Percentiles rank a stretch among this genome's conserved stretches.
Conservation (phyloP, 2,329 filamentous ascomycete genomes). For the Microsporum canis region DNA sequence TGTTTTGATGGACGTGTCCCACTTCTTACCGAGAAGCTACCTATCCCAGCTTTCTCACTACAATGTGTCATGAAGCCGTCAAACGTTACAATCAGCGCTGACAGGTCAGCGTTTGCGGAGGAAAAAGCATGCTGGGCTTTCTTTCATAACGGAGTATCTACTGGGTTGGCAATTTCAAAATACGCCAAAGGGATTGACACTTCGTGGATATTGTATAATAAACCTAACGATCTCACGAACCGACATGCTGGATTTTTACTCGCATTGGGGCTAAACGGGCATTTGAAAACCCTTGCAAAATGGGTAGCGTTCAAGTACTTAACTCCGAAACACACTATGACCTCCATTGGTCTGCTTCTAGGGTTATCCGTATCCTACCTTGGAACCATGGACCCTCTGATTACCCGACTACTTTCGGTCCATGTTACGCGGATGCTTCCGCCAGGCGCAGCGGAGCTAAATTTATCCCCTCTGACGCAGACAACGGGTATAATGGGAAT, state of each 20-base stretch:
- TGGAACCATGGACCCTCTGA: slow-evolving; percentile 93
- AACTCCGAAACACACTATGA: slow-evolving; percentile 99
- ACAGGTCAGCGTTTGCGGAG: slow-evolving; percentile 76
- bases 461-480: slow-evolving; percentile 83
- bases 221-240: slow-evolving; percentile 82
- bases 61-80: slow-evolving; percentile 85
- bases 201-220: slow-evolving; percentile 98
- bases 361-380: slow-evolving; percentile 88
- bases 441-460: slow-evolving; percentile 82
- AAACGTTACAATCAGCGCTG: slow-evolving; percentile 86
- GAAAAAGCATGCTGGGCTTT: slow-evolving; percentile 98
- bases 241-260: slow-evolving; percentile 91
- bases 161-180: slow-evolving; percentile 79
- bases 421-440: slow-evolving; percentile 94
- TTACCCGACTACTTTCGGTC: slow-evolving; percentile 84
- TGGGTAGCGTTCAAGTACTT: slow-evolving; percentile 99
- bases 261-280: slow-evolving; percentile 83
- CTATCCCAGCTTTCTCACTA: slow-evolving; percentile 80
- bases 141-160: slow-evolving; percentile 93
- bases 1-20: slow-evolving; percentile 81
- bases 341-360: slow-evolving; percentile 85
- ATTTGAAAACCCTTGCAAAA: slow-evolving; percentile 86
- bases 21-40: slow-evolving; percentile 82
- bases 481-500: slow-evolving; percentile 97
- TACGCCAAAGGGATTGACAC: slow-evolving; percentile 90